Percentiles rank a stretch among this genome's conserved stretches.
phyloP scores from a whole-genome alignment of 192 early-diverging fungal genomes.

The Backusella macrospora region DNA sequence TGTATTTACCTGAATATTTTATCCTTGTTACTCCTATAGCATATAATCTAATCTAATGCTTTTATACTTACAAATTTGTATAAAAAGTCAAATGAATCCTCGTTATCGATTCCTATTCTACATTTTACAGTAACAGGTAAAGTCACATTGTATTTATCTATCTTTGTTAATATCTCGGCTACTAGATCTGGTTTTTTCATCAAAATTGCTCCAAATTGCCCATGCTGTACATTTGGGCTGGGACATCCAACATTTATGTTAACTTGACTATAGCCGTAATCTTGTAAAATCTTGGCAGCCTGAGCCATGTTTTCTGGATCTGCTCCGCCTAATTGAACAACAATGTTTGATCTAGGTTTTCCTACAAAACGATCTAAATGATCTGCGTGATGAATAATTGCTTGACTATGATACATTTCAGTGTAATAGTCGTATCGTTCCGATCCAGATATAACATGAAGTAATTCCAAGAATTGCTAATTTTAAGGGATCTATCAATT shows the following conservation, averaged over 20 bases:
- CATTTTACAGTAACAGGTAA: constrained; percentile 74
- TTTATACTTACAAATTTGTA: constrained; percentile 45
- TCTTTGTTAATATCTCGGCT: constrained; percentile 59
- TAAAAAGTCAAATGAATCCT: constrained; percentile 65
- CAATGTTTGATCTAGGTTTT: constrained; percentile 44
- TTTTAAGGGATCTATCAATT: not conserved
- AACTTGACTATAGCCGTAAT: constrained; percentile 61
- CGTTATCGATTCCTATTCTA: constrained; percentile 73
- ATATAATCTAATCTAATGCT: not conserved
- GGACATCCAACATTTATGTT: constrained; percentile 79
- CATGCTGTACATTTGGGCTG: constrained; percentile 60
- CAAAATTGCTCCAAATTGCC: constrained; percentile 68
- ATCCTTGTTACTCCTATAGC: not conserved
- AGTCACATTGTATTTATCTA: constrained; percentile 46
- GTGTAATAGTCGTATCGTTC: constrained; percentile 66
- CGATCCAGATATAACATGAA: constrained; percentile 62
- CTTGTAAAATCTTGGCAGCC: constrained; percentile 53
- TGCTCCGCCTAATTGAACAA: constrained; percentile 62
- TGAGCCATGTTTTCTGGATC: constrained; percentile 51
- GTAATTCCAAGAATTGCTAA: constrained; percentile 64
- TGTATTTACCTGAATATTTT: constrained; percentile 30
- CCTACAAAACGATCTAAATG: constrained; percentile 54
- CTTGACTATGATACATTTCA: constrained; percentile 73
- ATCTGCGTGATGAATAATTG: constrained; percentile 45
- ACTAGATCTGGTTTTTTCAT: constrained; percentile 67